Base-by-base conservation (phyloP, 2,329 filamentous ascomycete species). In the Purpureocillium lavendulum region DNA sequence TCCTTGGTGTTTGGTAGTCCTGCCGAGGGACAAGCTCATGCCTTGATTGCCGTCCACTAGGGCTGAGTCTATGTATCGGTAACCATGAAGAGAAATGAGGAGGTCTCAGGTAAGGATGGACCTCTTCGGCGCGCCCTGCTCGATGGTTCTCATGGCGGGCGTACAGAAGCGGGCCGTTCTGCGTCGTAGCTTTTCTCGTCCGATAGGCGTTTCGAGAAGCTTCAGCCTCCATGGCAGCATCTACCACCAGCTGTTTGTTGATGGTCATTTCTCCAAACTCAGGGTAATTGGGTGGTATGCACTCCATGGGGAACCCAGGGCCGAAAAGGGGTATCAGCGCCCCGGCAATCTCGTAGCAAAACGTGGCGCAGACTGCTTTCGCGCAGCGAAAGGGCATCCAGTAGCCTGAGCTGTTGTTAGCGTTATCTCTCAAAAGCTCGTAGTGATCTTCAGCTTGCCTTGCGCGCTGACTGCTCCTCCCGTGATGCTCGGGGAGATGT, bases 321-420 rank as follows among this genome's bases (percentile, higher is more conserved):
- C 92, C 92, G 58, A 98, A 98, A 43, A 98, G 71, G 5, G 92
- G 92, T 8, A 92, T 92, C 40, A 98, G 66, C 0, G 85, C 89
- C 42, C 82, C 82, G 12, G 90, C 82, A 45, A 98, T 94, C 29
- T 75, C 67, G 58, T 82, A 80, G 64, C 90, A 97, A 59, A 97
- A 97, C 1, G 86, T 96, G 4, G 86, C 77, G 53, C 89, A 94
- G 38, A 98, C 69, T 10, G 87, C 88, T 61, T 77, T 84, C 35
- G 92, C 92, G 49, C 88, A 94, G 30, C 77, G 67, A 53, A 82
- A 97, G 2, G 90, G 90, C 76, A 97, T 87, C 92, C 92, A 98
- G 62, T 97, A 98, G 28, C 92, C 88, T 94, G n/a, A 26, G 10
- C 5, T 10, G 21, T 10, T 26, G 21, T 26, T 10, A 26, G 21